Conservation (phyloP, 2,329 filamentous ascomycete genomes). For the Sordariomycetes sp. region DNA sequence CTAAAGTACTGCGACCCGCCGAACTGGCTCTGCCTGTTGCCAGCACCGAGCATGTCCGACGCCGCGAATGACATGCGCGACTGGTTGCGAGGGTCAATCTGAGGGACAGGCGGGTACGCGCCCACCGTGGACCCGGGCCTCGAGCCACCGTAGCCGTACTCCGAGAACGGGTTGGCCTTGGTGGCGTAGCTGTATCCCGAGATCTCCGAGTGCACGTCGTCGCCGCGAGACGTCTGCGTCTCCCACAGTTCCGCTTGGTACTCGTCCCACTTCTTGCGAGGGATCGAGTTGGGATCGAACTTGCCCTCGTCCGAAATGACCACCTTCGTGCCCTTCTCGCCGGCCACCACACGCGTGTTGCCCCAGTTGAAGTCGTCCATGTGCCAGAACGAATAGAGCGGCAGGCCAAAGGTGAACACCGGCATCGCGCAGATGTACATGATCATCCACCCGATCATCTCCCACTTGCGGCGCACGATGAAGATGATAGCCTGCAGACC, state of each 20-base stretch:
- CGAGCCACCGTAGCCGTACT: conserved; percentile 56
- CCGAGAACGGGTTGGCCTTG: conserved; percentile 57
- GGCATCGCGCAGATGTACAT: conserved; percentile 88
- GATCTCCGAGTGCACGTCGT: conserved; percentile 73
- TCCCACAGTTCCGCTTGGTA: conserved; percentile 98
- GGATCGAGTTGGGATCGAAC: conserved; percentile 86
- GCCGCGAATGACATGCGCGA: conserved; percentile 74
- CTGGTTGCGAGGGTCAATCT: conserved; percentile 33
- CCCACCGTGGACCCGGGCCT: conserved; percentile 46
- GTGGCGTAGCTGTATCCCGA: conserved; percentile 95
- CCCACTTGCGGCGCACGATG: conserved; percentile 93
- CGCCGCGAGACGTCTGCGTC: conserved; percentile 63
- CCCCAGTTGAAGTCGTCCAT: conserved; percentile 99
- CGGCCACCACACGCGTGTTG: conserved; percentile 93
- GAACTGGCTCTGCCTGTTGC: conserved; percentile 50
- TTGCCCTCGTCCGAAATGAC: conserved; percentile 96
- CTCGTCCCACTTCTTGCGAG: conserved; percentile 98
- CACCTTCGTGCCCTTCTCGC: conserved; percentile 85
- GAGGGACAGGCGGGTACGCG: conserved; percentile 34
- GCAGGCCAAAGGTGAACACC: conserved; percentile 81
- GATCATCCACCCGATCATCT: conserved; percentile 99
- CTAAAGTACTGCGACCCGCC: conserved; percentile 48
- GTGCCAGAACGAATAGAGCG: conserved; percentile 95
- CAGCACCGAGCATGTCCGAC: conserved; percentile 44
- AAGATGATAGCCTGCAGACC: conserved; percentile 96